Evolutionary conservation across 352 stramenopile species (phyloP), one percentile per base, ranked within the genome.

Genomic region (Phytophthora lateralis): DNA sequence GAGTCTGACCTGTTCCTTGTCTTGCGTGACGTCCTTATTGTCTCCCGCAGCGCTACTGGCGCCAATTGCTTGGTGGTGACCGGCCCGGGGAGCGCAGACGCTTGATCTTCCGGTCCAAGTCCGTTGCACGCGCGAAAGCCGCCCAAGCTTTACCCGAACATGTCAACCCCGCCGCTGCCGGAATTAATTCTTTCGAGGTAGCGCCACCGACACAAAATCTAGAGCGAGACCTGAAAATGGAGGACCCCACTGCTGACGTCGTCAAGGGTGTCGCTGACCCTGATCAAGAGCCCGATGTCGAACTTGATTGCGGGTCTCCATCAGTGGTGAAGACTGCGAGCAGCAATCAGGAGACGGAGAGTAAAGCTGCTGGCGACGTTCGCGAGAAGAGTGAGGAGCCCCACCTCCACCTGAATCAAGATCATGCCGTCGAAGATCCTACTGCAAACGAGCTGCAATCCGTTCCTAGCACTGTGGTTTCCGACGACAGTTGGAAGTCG

Each of bases 31-130:
- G 21, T 49, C 17, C 24, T 50, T 54, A 26, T 44, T 72, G 37
- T 44, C 26, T 3, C 10, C 6, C 41, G 14, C 49, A 84, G 75
- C 68, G 69, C 12, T 71, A 82, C 50, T 82, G 73, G 76, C 59
- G 61, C 9, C 61, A 71, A 56, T 60, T 85, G 8, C 41, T 85
- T 37, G 60, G 63, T 29, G 60, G 65, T n/a, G 43, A 62, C 21
- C 46, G 17, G 54, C 7, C 35, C 35, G 32, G 17, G 18, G 51
- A 65, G 34, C 35, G 53, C 20, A 60, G 39, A 18, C 42, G 54
- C 15, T 61, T 57, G 55, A 64, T 61, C 44, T 75, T 64, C 59
- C 58, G 66, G 46, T 66, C 44, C 55, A 71, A 62, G 45, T 69
- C 42, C 53, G 56, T 55, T 60, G 60, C 8, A 24, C 64, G 55